Evolutionary conservation across 305 asterid genomes (phyloP).

Genomic region (Fraxinus sp.): DNA sequence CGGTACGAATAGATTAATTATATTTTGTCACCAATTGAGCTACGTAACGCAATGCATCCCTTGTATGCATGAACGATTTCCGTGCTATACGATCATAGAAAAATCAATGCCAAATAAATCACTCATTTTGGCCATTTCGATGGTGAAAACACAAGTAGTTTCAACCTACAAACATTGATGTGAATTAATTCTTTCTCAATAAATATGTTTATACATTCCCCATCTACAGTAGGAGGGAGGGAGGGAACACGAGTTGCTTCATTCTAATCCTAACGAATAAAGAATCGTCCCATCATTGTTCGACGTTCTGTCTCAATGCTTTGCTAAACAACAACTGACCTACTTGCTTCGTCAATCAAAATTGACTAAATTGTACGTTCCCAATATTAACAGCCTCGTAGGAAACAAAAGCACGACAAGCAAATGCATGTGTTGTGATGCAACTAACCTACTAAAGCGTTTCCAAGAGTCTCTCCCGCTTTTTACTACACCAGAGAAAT

Average conservation of each 20-base stretch:
- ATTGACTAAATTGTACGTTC: slow-evolving; percentile 40
- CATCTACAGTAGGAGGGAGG: slow-evolving; percentile 34
- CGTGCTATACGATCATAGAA: not conserved
- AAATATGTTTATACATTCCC: slow-evolving; percentile 16
- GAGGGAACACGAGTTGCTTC: slow-evolving; percentile 20
- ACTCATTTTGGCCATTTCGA: not conserved
- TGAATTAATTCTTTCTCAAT: not conserved
- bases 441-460: slow-evolving; percentile 62
- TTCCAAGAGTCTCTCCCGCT: slow-evolving; percentile 66
- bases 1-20: no score
- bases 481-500: slow-evolving; percentile 50
- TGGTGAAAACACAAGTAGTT: not conserved
- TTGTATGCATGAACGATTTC: not conserved
- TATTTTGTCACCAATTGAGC: slow-evolving; percentile 37
- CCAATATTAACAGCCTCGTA: slow-evolving; percentile 57
- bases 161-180: not conserved
- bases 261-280: slow-evolving; percentile 48
- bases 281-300: slow-evolving; percentile 39
- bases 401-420: slow-evolving; percentile 75
- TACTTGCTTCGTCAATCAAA: slow-evolving; percentile 29
- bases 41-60: slow-evolving; percentile 2
- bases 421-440: slow-evolving; percentile 82
- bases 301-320: not conserved
- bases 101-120: slow-evolving; percentile 2
- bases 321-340: slow-evolving; percentile 1